Evolutionary conservation across 768 basidiomycete species (phyloP).

Genomic region (Termitomyces sp.): DNA sequence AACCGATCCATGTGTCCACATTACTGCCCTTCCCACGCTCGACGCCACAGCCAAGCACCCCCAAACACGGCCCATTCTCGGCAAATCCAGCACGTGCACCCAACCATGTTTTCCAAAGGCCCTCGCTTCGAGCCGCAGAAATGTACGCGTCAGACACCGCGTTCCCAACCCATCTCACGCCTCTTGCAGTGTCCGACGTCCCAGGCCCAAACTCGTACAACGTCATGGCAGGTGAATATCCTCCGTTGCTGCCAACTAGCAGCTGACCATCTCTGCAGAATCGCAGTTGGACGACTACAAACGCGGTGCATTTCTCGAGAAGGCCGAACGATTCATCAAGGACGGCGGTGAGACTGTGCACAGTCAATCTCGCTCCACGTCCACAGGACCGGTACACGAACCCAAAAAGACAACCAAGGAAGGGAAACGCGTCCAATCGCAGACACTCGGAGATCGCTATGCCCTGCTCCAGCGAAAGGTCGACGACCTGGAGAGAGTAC

Average conservation of each 20-base stretch:
- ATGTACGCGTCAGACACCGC: slow-evolving; percentile 17
- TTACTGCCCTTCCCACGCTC: slow-evolving; percentile 10
- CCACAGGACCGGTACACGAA: not conserved
- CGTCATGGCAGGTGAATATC: slow-evolving; percentile 32
- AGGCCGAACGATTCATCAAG: slow-evolving; percentile 44
- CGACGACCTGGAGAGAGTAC: slow-evolving; percentile 57
- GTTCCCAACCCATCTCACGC: not conserved
- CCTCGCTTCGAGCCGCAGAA: slow-evolving; percentile 39
- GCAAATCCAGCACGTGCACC: slow-evolving; percentile 13
- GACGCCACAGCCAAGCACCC: slow-evolving; percentile 8
- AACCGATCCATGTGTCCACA: slow-evolving; percentile 13
- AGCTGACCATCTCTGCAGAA: too few relatives aligned
- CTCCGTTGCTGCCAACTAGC: too few relatives aligned
- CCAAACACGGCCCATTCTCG: slow-evolving; percentile 3
- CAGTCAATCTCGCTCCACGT: not conserved
- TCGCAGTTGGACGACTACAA: slow-evolving; percentile 48
- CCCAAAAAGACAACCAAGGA: slow-evolving; percentile 19
- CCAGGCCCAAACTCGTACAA: slow-evolving; percentile 50
- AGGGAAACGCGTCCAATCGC: slow-evolving; percentile 12
- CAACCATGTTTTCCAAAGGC: slow-evolving; percentile 41
- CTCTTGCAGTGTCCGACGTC: slow-evolving; percentile 36
- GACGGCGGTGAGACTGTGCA: slow-evolving; percentile 28
- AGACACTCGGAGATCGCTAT: slow-evolving; percentile 40
- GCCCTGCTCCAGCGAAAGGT: slow-evolving; percentile 55
- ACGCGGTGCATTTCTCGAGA: slow-evolving; percentile 54